These are phyloP conservation scores for Liriodendron chinense DNA, from an alignment of 164 flowering plant genomes.

Conservation along the genomic window DNA sequence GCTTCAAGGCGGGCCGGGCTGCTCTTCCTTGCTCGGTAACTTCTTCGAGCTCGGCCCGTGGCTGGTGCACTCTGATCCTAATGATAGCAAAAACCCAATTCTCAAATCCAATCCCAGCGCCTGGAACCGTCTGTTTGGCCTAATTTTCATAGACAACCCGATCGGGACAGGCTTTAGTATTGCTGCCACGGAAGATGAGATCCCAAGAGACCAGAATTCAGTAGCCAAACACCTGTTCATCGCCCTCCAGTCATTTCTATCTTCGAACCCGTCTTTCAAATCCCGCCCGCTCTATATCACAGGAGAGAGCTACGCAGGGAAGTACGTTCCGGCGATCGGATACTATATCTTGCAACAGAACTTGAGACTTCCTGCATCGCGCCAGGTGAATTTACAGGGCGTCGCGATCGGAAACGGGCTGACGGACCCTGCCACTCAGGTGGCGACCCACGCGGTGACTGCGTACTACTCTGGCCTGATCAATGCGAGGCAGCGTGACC, in stretches of 20 bases:
- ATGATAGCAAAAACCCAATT: constrained; percentile 5
- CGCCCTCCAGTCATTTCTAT: constrained; percentile 43
- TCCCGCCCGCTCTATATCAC: constrained; percentile 66
- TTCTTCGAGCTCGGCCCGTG: constrained; percentile 79
- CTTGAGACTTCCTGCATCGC: background rate
- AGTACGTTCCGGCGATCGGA: constrained; percentile 74
- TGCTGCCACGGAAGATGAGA: constrained; percentile 46
- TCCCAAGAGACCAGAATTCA: constrained; percentile 52
- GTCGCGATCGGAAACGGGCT: constrained; percentile 74
- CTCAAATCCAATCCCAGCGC: constrained; percentile 57
- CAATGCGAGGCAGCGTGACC: constrained; percentile 51
- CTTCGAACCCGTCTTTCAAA: constrained; percentile 32
- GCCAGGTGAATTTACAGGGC: constrained; percentile 36
- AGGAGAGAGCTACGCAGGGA: constrained; percentile 87
- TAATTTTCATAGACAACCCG: constrained; percentile 71
- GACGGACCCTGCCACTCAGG: constrained; percentile 67
- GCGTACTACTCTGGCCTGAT: constrained; percentile 60
- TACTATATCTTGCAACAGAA: constrained; percentile 40
- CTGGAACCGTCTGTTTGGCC: constrained; percentile 72
- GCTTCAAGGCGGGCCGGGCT: constrained; percentile 95
- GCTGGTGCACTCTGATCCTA: constrained; percentile 26
- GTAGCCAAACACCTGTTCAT: constrained; percentile 58
- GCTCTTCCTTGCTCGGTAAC: constrained; percentile 76
- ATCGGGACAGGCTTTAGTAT: constrained; percentile 80
- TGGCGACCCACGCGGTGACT: constrained; percentile 50